A percentile compares a stretch with the other conserved stretches of the same genome.
Conservation (phyloP, 129 eudicot genomes). For the Dittrichia graveolens region DNA sequence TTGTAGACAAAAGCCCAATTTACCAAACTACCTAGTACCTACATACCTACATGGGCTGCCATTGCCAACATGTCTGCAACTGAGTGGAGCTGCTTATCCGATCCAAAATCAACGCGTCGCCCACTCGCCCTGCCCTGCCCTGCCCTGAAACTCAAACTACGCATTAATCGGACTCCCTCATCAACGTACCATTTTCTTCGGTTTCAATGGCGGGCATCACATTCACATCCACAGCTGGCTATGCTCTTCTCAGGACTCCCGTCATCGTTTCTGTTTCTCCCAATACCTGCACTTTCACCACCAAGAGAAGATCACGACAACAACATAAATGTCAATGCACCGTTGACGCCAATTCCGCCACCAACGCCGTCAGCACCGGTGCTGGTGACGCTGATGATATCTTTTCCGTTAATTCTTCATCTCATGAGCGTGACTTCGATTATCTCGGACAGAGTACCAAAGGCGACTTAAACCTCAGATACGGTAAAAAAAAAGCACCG, state of each 20-base stretch:
- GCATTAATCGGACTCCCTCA: background rate
- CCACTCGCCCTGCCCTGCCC: too few species aligned
- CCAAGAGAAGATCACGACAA: background rate
- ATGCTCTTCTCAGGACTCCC: conserved; percentile 16
- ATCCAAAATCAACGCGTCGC: background rate
- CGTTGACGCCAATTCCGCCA: conserved; percentile 32
- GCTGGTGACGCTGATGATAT: conserved; percentile 38
- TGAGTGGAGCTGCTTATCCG: background rate
- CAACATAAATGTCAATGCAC: conserved; percentile 38
- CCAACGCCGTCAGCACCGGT: conserved; percentile 24
- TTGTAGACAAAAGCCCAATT: too few species aligned
- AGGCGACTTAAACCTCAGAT: conserved; percentile 69
- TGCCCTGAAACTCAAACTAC: too few species aligned
- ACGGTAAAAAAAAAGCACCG: conserved; percentile 26
- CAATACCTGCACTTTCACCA: background rate
- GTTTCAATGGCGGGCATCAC: conserved; percentile 27
- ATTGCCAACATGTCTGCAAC: too few species aligned
- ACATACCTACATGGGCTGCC: too few species aligned
- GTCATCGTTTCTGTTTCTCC: background rate
- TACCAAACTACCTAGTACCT: too few species aligned
- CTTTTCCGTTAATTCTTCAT: conserved; percentile 52
- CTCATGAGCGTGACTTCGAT: conserved; percentile 52
- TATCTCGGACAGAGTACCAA: conserved; percentile 95
- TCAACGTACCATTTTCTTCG: background rate
- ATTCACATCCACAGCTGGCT: conserved; percentile 16